Evolutionary conservation across 2,329 filamentous ascomycete species (phyloP).

Genomic region (Arthroderma uncinatum): DNA sequence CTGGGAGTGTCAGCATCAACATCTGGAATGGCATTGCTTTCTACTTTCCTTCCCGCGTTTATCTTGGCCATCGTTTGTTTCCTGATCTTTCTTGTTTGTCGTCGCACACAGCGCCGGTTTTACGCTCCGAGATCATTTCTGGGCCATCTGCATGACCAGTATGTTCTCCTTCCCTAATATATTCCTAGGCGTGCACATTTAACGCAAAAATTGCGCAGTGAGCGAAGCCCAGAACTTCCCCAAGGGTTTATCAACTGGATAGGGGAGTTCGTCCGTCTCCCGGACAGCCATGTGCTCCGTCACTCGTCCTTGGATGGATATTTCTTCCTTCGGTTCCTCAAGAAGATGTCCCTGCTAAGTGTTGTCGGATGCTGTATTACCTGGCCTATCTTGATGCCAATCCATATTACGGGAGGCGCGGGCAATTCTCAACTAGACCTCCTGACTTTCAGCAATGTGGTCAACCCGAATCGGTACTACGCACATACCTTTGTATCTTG

Average conservation of each 20-base stretch:
- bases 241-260: slow-evolving; percentile 46
- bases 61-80: slow-evolving; percentile 37
- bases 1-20: slow-evolving; percentile 32
- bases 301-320: slow-evolving; percentile 87
- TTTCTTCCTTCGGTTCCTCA: slow-evolving; percentile 79
- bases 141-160: slow-evolving; percentile 33
- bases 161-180: slow-evolving; percentile 12
- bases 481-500: slow-evolving; percentile 68
- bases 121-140: slow-evolving; percentile 36
- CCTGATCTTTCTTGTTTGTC: slow-evolving; percentile 37
- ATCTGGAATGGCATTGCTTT: slow-evolving; percentile 40
- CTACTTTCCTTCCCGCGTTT: slow-evolving; percentile 39
- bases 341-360: slow-evolving; percentile 65
- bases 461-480: slow-evolving; percentile 55
- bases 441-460: slow-evolving; percentile 69
- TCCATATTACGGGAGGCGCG: slow-evolving; percentile 73
- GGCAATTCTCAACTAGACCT: slow-evolving; percentile 58
- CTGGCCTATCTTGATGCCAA: slow-evolving; percentile 78
- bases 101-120: slow-evolving; percentile 36
- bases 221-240: slow-evolving; percentile 39
- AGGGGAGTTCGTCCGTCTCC: slow-evolving; percentile 41
- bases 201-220: slow-evolving; percentile 21
- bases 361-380: slow-evolving; percentile 72
- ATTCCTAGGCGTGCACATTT: background rate
- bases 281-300: slow-evolving; percentile 72